Percentiles rank a stretch among this genome's conserved stretches.
phyloP scores from a whole-genome alignment of 805 yeast genomes.

The Candida sithepensis region DNA sequence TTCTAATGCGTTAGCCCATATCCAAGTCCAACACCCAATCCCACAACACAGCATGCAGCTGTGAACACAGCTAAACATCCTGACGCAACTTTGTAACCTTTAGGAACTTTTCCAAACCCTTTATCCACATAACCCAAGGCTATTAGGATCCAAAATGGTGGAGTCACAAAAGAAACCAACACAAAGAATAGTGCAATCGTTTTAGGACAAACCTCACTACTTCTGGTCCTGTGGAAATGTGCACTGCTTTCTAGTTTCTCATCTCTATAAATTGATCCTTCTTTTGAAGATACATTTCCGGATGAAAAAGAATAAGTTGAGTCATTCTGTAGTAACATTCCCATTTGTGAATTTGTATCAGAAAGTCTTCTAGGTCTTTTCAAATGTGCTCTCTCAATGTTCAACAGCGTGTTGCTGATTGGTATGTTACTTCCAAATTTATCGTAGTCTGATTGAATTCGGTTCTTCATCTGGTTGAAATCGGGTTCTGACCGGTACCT shows the following conservation, averaged over 20 bases:
- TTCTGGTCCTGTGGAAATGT: too few relatives aligned
- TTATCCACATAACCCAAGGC: constrained; percentile 25
- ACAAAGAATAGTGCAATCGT: constrained; percentile 17
- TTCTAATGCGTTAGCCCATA: constrained; percentile 16
- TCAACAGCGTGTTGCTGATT: neutral
- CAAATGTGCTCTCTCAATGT: constrained; percentile 9
- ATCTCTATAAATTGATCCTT: too few relatives aligned
- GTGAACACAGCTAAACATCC: constrained; percentile 18
- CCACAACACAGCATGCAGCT: constrained; percentile 18
- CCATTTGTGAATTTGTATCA: constrained; percentile 12
- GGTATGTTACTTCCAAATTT: neutral
- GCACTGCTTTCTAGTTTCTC: neutral
- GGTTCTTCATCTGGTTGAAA: neutral
- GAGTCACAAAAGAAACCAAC: constrained; percentile 21
- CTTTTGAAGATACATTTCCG: neutral
- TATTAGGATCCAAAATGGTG: constrained; percentile 29
- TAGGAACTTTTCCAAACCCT: constrained; percentile 22
- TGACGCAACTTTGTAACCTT: constrained; percentile 19
- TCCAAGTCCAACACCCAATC: constrained; percentile 26
- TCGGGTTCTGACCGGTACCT: neutral
- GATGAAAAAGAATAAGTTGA: constrained; percentile 3
- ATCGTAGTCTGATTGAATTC: neutral
- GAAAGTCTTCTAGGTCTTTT: constrained; percentile 2
- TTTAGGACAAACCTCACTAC: constrained; percentile 10
- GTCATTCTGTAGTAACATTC: constrained; percentile 3